phyloP scores from a whole-genome alignment of 495 filamentous ascomycete species.

The Aspergillus affinis region DNA sequence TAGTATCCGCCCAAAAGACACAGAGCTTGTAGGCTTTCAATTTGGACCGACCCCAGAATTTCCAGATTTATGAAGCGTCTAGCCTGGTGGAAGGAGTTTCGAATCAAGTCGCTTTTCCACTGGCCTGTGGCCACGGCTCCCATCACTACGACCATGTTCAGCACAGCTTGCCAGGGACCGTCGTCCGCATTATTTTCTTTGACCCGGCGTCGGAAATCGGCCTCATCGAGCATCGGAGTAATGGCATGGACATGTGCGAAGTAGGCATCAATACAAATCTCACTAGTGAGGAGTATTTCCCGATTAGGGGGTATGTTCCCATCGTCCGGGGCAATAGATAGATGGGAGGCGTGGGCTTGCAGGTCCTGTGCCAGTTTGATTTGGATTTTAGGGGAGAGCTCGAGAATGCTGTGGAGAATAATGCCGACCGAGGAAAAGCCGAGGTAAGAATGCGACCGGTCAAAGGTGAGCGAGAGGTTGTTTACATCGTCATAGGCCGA shows the following conservation, averaged over 20 bases:
- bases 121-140: conserved; percentile 52
- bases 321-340: background rate
- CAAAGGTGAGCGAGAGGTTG: conserved; percentile 55
- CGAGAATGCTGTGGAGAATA: conserved; percentile 44
- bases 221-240: conserved; percentile 69
- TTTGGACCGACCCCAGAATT: conserved; percentile 62
- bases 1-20: conserved; percentile 67
- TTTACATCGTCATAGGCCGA: conserved; percentile 64
- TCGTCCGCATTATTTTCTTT: conserved; percentile 57
- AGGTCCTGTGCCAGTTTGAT: conserved; percentile 32
- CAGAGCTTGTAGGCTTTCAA: conserved; percentile 65
- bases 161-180: conserved; percentile 63
- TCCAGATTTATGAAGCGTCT: conserved; percentile 64
- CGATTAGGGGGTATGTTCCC: background rate
- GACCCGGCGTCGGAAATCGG: conserved; percentile 54
- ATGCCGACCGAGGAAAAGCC: conserved; percentile 51
- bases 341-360: background rate
- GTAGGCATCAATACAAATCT: conserved; percentile 63
- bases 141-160: conserved; percentile 75
- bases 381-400: conserved; percentile 37
- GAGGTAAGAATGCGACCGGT: conserved; percentile 61
- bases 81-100: conserved; percentile 59
- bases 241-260: conserved; percentile 68
- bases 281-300: conserved; percentile 9
- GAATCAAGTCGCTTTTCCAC: no score